Base-by-base conservation (phyloP, 371 early-diverging fungal species). In the Coemansia sp. region DNA sequence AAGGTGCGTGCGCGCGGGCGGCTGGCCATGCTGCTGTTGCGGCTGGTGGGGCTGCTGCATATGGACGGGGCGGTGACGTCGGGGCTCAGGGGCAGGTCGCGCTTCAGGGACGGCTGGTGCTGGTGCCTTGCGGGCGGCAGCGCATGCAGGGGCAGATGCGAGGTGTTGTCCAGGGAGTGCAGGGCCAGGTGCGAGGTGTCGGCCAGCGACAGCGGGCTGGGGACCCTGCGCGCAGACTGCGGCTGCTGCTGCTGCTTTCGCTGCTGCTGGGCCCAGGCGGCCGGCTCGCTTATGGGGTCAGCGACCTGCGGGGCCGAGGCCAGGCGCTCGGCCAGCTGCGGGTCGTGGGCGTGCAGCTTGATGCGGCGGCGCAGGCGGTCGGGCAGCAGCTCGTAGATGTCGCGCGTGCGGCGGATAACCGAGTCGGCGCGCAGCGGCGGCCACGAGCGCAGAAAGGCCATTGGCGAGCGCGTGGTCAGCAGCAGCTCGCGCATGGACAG, bases 401-500 rank as follows among this genome's bases (percentile, higher is more conserved):
- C 70, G 14, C 84, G 66, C 0, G 87, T 85, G 38, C 87, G 57
- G 3, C 84, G 74, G 57, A 94, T 89, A 38, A 91, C 83, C 13
- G 82, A 68, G 45, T 79, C 79, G 13, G 94, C 91, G 14, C 90
- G 72, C 35, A 96, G 77, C 11, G 87, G 85, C 3, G 96, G 96
- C 53, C 91, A 83, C 30, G 87, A 85, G 4, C 94, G 82, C 31
- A 94, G 79, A 8, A 92, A 76, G 57, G 86, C 86, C 82, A 88
- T 89, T 3, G 96, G 95, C 59, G 90, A 88, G 80, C 78, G 30
- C 58, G 78, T 75, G 1, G 78, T 78, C 55, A 95, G 63, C 2
- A 95, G 78, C n/a, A 91, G 84, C 45, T 85, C 79, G 8, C 92
- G 83, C 59, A 93, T 90, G 39, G 87, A 61, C 4, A 88, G 70